These are phyloP conservation scores for Paramecium biaurelia DNA, from an alignment of 73 alveolate genomes.

Conservation along the genomic window DNA sequence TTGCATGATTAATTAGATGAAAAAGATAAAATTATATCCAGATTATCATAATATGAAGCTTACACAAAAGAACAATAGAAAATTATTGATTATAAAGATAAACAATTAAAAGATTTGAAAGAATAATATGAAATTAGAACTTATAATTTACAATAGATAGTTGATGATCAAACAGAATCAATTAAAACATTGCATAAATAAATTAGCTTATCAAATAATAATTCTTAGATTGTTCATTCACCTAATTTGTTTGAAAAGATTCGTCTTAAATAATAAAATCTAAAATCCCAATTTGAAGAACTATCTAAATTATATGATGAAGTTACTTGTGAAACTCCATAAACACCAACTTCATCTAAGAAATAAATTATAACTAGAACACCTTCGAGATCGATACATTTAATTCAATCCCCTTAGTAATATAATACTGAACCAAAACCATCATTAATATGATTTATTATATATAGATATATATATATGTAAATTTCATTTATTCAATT, in stretches of 20 bases:
- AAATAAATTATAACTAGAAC: neutral
- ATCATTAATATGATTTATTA: neutral
- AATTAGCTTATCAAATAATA: neutral
- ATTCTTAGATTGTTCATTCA: neutral
- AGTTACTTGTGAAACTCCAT: neutral
- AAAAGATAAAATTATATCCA: neutral
- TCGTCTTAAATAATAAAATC: neutral
- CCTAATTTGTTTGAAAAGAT: neutral
- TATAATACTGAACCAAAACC: neutral
- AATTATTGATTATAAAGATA: neutral
- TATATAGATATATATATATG: neutral
- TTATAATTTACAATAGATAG: neutral
- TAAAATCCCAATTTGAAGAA: neutral
- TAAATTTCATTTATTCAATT: neutral
- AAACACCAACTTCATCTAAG: neutral
- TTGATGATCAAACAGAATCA: conserved; percentile 30
- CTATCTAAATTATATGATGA: conserved; percentile 2
- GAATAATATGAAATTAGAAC: neutral
- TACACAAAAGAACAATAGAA: neutral
- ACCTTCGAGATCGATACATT: neutral
- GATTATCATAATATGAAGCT: neutral
- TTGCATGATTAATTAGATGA: neutral
- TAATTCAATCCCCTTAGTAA: neutral
- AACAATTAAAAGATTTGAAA: neutral
- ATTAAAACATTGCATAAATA: conserved; percentile 16